Base-by-base conservation (phyloP, 495 filamentous ascomycete genomes). In the Talaromyces thailandensis region DNA sequence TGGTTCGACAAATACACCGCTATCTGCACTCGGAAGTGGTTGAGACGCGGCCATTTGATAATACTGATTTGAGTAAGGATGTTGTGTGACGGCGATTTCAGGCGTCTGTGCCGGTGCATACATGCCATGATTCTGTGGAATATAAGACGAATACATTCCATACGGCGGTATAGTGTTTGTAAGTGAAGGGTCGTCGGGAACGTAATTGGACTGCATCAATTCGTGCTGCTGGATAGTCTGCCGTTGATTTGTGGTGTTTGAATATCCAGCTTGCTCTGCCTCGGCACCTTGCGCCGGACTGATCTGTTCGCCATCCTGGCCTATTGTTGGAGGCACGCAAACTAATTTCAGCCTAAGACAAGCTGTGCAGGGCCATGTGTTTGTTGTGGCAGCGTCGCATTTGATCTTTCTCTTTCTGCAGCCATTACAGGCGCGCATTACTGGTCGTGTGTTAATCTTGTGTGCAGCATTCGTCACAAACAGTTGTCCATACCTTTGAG, bases 391-490 rank as follows among this genome's bases (percentile, higher is more conserved):
- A 61, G 94, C 93, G 80, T 99, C 94, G 72, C 94, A 99, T 70
- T 97, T 96, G 69, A 99, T 83, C 64, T 85, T 85, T 64, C 82
- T 69, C 74, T 92, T 87, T 63, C 94, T 82, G 68, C 94, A 99
- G 31, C 94, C 95, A 77, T 97, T 95, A 71, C 94, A 99, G 21
- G 94, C 94, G 75, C 94, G 88, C 93, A 98, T 98, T 56, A 99
- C 94, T 97, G 71, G 43, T 40, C 14, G 63, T 14, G 28, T 32
- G 23, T 51, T 28, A 57, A 28, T 21, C 2, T 9, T 24, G 18
- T 3, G 6, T 29, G 40, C 6, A 50, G 16, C 51, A 29, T 16
- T 21, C 23, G 9, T 40, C 28, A 29, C 37, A 35, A 45, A 7
- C 37, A 57, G 31, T 14, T 16, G 14, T 4, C 37, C 76, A 63